phyloP scores from a whole-genome alignment of 768 basidiomycete genomes.

The Lyophyllum shimeji region DNA sequence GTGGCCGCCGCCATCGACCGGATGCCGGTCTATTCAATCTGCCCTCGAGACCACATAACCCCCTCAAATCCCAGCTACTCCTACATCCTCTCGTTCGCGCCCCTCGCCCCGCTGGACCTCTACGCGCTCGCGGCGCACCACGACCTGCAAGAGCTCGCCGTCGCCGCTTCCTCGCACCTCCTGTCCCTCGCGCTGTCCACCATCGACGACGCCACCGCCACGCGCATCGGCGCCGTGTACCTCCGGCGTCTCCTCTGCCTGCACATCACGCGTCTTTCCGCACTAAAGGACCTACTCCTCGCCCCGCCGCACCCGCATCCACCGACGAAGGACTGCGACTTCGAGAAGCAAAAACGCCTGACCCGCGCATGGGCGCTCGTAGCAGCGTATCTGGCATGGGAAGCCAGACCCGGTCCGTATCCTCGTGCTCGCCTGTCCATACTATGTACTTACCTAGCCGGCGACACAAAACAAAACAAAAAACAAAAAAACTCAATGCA shows the following conservation, averaged over 20 bases:
- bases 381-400: conserved; percentile 36
- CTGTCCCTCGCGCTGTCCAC: conserved; percentile 23
- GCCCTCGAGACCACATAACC: conserved; percentile 21
- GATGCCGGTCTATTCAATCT: conserved; percentile 25
- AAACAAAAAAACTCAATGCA: neutral
- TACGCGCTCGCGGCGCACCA: conserved; percentile 39
- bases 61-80: conserved; percentile 28
- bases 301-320: conserved; percentile 30
- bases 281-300: conserved; percentile 27
- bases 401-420: conserved; percentile 31
- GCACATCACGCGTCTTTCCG: conserved; percentile 21
- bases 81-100: conserved; percentile 33
- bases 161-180: conserved; percentile 31
- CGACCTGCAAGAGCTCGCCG: conserved; percentile 37
- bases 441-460: neutral
- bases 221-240: conserved; percentile 26
- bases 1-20: conserved; percentile 44
- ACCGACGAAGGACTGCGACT: conserved; percentile 26
- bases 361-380: conserved; percentile 39
- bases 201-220: conserved; percentile 23
- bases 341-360: conserved; percentile 32
- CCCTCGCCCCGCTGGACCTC: conserved; percentile 34
- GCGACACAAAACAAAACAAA: no score
- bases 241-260: conserved; percentile 27
- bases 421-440: neutral